Percentiles rank a stretch among this genome's conserved stretches.
phyloP scores from a whole-genome alignment of 768 basidiomycete genomes.

The Tulasnella sp. region DNA sequence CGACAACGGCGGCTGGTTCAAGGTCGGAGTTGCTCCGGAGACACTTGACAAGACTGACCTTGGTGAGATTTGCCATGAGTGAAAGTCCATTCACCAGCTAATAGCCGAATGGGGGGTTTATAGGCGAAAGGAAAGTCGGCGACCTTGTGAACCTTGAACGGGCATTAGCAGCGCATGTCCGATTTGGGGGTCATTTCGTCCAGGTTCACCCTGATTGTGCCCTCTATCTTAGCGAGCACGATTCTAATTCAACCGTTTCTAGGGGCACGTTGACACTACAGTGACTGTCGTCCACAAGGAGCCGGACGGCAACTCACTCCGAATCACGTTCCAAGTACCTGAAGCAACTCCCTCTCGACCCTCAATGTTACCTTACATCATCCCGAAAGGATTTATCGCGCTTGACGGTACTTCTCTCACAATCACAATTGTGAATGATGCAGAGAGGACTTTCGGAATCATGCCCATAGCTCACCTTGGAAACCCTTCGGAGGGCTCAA shows the following conservation, averaged over 20 bases:
- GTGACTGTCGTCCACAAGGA: conserved; percentile 64
- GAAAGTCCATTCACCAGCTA: neutral
- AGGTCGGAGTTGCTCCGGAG: conserved; percentile 94
- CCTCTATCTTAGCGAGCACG: neutral
- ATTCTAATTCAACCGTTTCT: neutral
- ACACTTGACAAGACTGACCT: conserved; percentile 87
- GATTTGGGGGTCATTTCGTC: conserved; percentile 97
- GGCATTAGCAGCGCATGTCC: conserved; percentile 84
- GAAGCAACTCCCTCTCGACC: conserved; percentile 55
- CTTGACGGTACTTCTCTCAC: conserved; percentile 95
- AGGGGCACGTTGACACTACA: conserved; percentile 94
- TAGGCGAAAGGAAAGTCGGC: conserved; percentile 78
- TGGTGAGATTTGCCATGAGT: conserved; percentile 48
- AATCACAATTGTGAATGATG: conserved; percentile 71
- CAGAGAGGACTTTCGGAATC: conserved; percentile 64
- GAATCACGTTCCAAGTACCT: conserved; percentile 73
- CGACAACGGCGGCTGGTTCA: conserved; percentile 73
- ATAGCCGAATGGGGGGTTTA: conserved; percentile 36
- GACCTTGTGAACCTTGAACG: conserved; percentile 89
- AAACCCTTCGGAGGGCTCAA: too few relatives aligned
- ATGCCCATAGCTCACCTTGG: conserved; percentile 97
- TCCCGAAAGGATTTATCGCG: conserved; percentile 91
- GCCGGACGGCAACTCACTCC: conserved; percentile 83
- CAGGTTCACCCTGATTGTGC: conserved; percentile 56
- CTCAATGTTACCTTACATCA: conserved; percentile 73